Conservation (phyloP, 1,139 yeast genomes). For the Tardiomyces blankii region DNA sequence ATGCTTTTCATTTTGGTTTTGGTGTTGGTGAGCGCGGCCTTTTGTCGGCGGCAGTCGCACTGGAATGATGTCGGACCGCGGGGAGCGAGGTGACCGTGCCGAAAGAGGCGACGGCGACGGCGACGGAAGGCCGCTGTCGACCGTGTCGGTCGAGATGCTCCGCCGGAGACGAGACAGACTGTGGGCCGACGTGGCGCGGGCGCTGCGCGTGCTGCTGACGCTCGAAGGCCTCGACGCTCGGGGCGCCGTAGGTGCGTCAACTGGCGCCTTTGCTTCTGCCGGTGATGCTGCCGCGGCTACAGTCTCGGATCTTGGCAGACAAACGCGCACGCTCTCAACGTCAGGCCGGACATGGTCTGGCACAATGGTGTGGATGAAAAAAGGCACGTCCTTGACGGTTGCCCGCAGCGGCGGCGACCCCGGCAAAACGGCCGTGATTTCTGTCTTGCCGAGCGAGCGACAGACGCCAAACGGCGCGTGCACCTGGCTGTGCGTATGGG, state of each 20-base stretch:
- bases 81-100: not conserved
- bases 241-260: not conserved
- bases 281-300: too few species aligned
- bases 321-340: conserved; percentile 1
- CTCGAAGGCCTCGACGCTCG: not conserved
- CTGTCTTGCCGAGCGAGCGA: not conserved
- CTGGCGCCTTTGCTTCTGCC: too few species aligned
- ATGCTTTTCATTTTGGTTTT: too few species aligned
- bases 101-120: not conserved
- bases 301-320: conserved; percentile 1
- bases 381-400: conserved; percentile 5
- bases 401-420: not conserved
- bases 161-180: not conserved
- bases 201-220: not conserved
- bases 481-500: not conserved
- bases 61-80: not conserved
- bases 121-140: not conserved
- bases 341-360: conserved; percentile 3
- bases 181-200: not conserved
- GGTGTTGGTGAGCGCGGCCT: too few species aligned
- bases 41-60: not conserved
- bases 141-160: not conserved
- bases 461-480: not conserved
- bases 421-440: not conserved
- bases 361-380: conserved; percentile 8